Evolutionary conservation across 1,284 basidiomycete genomes (phyloP).

Genomic region (Papiliotrema nemorosa): DNA sequence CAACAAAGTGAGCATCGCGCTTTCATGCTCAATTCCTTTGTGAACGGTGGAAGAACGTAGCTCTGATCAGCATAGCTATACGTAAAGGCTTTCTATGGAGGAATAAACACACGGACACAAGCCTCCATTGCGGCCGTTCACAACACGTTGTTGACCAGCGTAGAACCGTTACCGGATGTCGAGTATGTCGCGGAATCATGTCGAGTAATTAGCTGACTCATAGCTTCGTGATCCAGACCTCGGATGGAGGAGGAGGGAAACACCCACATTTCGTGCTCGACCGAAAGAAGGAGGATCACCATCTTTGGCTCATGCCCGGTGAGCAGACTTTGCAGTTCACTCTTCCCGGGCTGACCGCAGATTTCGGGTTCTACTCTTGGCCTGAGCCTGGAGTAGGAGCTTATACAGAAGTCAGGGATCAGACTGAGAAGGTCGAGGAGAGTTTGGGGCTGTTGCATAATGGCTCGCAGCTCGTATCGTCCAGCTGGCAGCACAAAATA

Average conservation of each 20-base stretch:
- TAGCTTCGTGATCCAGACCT: conserved; percentile 38
- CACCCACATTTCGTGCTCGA: conserved; percentile 26
- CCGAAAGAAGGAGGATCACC: conserved; percentile 24
- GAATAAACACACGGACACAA: conserved; percentile 29
- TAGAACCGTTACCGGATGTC: conserved; percentile 42
- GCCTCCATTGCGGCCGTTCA: conserved; percentile 33
- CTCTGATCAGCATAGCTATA: conserved; percentile 27
- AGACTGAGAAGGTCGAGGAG: conserved; percentile 28
- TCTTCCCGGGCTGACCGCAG: conserved; percentile 7
- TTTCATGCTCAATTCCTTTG: background rate
- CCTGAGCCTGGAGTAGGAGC: conserved; percentile 41
- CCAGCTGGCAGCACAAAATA: conserved; percentile 37
- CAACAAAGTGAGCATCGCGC: conserved; percentile 28
- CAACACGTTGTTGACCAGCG: conserved; percentile 30
- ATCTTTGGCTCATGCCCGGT: conserved; percentile 44
- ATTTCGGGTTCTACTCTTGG: conserved; percentile 46
- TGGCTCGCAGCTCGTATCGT: conserved; percentile 1
- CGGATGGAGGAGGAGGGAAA: conserved; percentile 30
- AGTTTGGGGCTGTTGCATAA: conserved; percentile 11
- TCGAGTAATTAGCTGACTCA: conserved; percentile 24
- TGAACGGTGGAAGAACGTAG: background rate
- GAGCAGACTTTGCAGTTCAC: background rate
- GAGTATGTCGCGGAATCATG: conserved; percentile 23
- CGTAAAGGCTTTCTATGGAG: conserved; percentile 36
- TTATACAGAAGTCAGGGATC: conserved; percentile 33